Conservation (phyloP, 2,329 filamentous ascomycete genomes). For the Xylogone sp. region DNA sequence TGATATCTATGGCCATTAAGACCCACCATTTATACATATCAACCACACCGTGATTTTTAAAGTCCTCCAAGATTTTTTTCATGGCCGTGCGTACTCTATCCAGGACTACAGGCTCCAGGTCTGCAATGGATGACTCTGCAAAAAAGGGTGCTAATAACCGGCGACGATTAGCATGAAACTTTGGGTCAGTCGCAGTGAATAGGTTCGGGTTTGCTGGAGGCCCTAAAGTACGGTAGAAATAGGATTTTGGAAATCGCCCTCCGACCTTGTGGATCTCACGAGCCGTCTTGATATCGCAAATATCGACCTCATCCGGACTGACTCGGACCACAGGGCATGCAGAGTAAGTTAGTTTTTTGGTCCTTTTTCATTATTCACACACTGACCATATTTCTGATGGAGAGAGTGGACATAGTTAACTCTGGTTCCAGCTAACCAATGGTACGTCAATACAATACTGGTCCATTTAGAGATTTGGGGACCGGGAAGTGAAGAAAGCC, state of each 20-base stretch:
- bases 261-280: constrained; percentile 32
- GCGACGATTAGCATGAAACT: constrained; percentile 36
- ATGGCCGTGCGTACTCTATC: constrained; percentile 36
- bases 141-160: constrained; percentile 38
- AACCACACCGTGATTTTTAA: constrained; percentile 24
- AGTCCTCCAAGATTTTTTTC: constrained; percentile 40
- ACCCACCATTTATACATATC: constrained; percentile 52
- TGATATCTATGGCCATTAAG: constrained; percentile 51
- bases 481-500: background rate
- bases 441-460: background rate
- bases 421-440: background rate
- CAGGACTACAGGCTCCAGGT: constrained; percentile 30
- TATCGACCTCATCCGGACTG: constrained; percentile 33
- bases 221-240: constrained; percentile 26
- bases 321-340: constrained; percentile 1
- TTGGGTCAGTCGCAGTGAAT: constrained; percentile 37
- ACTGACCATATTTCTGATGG: background rate
- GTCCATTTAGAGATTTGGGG: background rate
- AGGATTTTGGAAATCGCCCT: constrained; percentile 29
- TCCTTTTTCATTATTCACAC: background rate
- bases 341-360: too few species aligned
- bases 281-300: constrained; percentile 33
- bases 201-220: constrained; percentile 24
- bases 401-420: background rate
- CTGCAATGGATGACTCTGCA: constrained; percentile 32